A percentile compares a stretch with the other conserved stretches of the same genome.
Conservation (phyloP, 2,329 filamentous ascomycete species). For the Metarhizium anisopliae region DNA sequence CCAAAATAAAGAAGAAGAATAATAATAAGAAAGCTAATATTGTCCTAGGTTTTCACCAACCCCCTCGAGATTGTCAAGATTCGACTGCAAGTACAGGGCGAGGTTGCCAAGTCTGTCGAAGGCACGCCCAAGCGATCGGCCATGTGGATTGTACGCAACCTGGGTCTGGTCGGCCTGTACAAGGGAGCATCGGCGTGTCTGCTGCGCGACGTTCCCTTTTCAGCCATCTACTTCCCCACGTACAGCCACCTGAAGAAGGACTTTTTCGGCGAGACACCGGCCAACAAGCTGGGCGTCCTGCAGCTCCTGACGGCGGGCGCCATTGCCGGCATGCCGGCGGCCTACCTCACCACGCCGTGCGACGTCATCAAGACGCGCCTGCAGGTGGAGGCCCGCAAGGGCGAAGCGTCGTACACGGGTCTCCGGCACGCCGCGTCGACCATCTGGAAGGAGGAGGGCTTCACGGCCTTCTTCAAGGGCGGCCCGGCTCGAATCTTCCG, state of each 20-base stretch:
- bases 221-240: conserved; percentile 95
- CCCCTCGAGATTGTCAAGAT: conserved; percentile 99
- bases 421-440: conserved; percentile 78
- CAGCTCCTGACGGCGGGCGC: conserved; percentile 92
- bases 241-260: conserved; percentile 91
- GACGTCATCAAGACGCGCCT: conserved; percentile 99
- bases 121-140: conserved; percentile 80
- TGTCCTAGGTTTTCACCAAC: conserved; percentile 78
- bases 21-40: neutral
- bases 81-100: conserved; percentile 91
- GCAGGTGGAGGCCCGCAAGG: conserved; percentile 95
- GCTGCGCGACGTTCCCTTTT: conserved; percentile 94
- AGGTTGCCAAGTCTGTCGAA: conserved; percentile 81
- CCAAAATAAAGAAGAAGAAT: too few relatives aligned
- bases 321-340: conserved; percentile 84
- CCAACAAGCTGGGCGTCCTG: conserved; percentile 79
- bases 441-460: conserved; percentile 83
- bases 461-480: conserved; percentile 97
- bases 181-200: conserved; percentile 93
- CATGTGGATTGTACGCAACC: conserved; percentile 94
- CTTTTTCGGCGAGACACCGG: conserved; percentile 80
- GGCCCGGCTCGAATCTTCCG: conserved; percentile 90
- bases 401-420: conserved; percentile 79
- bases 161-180: conserved; percentile 90
- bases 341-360: conserved; percentile 92